A percentile compares a stretch with the other conserved stretches of the same genome.
phyloP scores from a whole-genome alignment of 257 asterid genomes.

The Agastache rugosa region DNA sequence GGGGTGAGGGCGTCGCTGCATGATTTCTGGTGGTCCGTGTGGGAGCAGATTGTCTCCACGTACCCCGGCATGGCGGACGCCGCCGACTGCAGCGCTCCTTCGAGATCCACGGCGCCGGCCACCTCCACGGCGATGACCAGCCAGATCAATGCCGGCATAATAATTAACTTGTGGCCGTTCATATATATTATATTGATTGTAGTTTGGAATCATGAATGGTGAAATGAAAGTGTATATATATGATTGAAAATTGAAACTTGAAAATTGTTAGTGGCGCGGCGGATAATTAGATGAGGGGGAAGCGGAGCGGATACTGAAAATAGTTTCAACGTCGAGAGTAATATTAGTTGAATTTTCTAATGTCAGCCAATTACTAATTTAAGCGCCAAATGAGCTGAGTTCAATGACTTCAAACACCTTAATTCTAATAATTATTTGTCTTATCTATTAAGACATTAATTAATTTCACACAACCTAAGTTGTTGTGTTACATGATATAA shows the following conservation, averaged over 20 bases:
- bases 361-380: not conserved
- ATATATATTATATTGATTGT: not conserved
- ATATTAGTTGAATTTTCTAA: not conserved
- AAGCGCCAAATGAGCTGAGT: no score
- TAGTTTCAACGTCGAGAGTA: not conserved
- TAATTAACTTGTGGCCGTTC: not conserved
- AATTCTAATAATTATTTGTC: no score
- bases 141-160: not conserved
- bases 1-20: constrained; percentile 43
- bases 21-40: constrained; percentile 40
- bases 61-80: not conserved
- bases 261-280: not conserved
- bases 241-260: not conserved
- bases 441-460: no score
- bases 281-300: not conserved
- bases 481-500: no score
- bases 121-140: not conserved
- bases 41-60: constrained; percentile 1
- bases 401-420: no score
- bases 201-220: not conserved
- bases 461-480: no score
- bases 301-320: not conserved
- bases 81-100: not conserved
- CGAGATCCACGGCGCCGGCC: not conserved
- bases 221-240: not conserved